Evolutionary conservation across 1,284 basidiomycete genomes (phyloP).

Genomic region (Trichosporon asahii): DNA sequence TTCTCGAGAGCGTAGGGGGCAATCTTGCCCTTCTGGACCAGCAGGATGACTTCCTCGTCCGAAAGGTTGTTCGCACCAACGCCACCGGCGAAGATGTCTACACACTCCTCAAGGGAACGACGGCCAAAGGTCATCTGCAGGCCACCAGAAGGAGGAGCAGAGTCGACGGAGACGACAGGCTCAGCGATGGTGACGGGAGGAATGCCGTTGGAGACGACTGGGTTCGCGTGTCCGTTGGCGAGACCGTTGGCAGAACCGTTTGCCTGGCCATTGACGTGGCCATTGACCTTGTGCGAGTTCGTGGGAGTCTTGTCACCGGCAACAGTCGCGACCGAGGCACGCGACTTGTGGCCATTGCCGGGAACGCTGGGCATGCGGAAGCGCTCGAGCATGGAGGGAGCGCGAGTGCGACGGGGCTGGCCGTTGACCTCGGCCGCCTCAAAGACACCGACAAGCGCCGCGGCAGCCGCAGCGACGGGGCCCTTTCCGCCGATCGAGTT

Average conservation of each 20-base stretch:
- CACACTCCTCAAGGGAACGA: conserved; percentile 72
- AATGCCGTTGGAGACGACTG: conserved; percentile 21
- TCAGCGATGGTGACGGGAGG: conserved; percentile 25
- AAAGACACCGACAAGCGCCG: conserved; percentile 52
- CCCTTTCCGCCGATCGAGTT: conserved; percentile 51
- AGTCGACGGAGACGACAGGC: conserved; percentile 17
- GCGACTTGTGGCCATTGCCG: conserved; percentile 11
- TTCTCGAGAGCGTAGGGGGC: conserved; percentile 93
- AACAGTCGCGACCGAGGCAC: not conserved
- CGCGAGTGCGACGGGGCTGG: conserved; percentile 17
- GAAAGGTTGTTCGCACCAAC: conserved; percentile 63
- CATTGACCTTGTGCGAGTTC: conserved; percentile 14
- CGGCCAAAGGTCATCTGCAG: conserved; percentile 28
- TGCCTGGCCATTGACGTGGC: conserved; percentile 17
- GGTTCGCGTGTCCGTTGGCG: conserved; percentile 28
- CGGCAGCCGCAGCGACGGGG: conserved; percentile 53
- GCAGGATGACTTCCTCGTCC: conserved; percentile 87
- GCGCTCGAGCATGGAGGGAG: conserved; percentile 21
- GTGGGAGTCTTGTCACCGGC: conserved; percentile 30
- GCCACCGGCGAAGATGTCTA: conserved; percentile 81
- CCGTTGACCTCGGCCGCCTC: conserved; percentile 30
- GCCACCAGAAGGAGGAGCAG: conserved; percentile 10
- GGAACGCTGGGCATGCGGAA: conserved; percentile 13
- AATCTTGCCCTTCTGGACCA: conserved; percentile 90
- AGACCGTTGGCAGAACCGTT: conserved; percentile 17